Base-by-base conservation (phyloP, 805 yeast species). In the Candida yuanshanica region DNA sequence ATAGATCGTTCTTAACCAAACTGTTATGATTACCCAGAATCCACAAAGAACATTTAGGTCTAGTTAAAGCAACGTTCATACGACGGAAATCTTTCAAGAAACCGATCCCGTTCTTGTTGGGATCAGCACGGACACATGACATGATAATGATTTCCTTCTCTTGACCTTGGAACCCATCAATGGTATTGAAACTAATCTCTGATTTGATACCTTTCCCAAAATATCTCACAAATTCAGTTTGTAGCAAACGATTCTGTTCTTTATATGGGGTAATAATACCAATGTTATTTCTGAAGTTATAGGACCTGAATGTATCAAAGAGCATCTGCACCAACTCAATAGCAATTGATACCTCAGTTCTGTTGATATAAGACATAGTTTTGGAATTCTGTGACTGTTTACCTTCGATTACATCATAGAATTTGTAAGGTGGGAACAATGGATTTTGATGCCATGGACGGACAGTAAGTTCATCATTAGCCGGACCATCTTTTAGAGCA, bases 91-190 rank as follows among this genome's bases (percentile, higher is more conserved):
- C 99, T 36, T 83, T 81, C 59, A 93, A 72, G 64, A 93, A 93
- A 14, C 98, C 99, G 44, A 91, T 87, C 36, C 79, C 73, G 24
- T 54, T 50, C 10, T 62, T 54, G 8, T 72, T 75, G 12, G 74
- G 68, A 36, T 79, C 83, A 1, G 98, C 96, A 53, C 99, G 76
- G 4, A 93, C 99, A 76, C 98, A 91, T 0, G 98, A 89, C 70
- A 93, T 82, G 37, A 93, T 76, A 47, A 93, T 87, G 36, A 93
- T 78, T 48, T 91, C 97, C 61, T 91, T 93, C 58, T 93, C 99
- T 62, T 93, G 98, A 48, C 96, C 97, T 66, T 89, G 99, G 59
- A 90, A 93, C 1, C 98, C 99, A 71, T 93, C 99, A 45, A 93
- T 89, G 0, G 99, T 88, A 56, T 90, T 89, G 64, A 93, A 89